phyloP scores from a whole-genome alignment of 768 basidiomycete genomes.

The Tricholoma sp. region DNA sequence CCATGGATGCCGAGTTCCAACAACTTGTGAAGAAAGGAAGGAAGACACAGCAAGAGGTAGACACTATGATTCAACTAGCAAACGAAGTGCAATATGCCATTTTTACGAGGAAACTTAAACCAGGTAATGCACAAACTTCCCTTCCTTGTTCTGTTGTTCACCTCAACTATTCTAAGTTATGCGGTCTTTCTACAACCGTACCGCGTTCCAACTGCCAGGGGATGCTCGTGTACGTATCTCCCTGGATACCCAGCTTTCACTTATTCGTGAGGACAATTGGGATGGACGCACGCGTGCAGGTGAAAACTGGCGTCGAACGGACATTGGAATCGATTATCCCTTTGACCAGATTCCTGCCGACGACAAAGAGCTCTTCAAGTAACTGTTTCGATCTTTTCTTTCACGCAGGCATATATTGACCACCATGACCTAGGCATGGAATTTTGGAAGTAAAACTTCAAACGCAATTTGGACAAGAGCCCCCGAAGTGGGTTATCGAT shows the following conservation, averaged over 20 bases:
- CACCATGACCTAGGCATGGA: slow-evolving; percentile 55
- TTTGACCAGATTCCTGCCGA: slow-evolving; percentile 69
- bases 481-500: slow-evolving; percentile 94
- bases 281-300: slow-evolving; percentile 73
- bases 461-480: slow-evolving; percentile 92
- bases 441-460: slow-evolving; percentile 97
- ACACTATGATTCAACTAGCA: slow-evolving; percentile 94
- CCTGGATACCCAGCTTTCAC: slow-evolving; percentile 91
- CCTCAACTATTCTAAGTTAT: slow-evolving; percentile 51
- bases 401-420: background rate
- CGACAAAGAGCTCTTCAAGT: slow-evolving; percentile 94
- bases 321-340: slow-evolving; percentile 89
- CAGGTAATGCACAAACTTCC: slow-evolving; percentile 49
- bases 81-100: slow-evolving; percentile 94
- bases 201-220: slow-evolving; percentile 97
- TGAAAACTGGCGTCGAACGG: slow-evolving; percentile 91
- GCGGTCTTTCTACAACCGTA: slow-evolving; percentile 97
- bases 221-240: slow-evolving; percentile 99
- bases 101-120: slow-evolving; percentile 71
- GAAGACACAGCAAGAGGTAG: slow-evolving; percentile 89
- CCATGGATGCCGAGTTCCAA: slow-evolving; percentile 90
- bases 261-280: slow-evolving; percentile 97
- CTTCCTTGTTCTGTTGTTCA: background rate
- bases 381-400: slow-evolving; percentile 14
- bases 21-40: slow-evolving; percentile 83